Evolutionary conservation across 108 stramenopile genomes (phyloP).

Genomic region (Fistulifera pelliculosa): DNA sequence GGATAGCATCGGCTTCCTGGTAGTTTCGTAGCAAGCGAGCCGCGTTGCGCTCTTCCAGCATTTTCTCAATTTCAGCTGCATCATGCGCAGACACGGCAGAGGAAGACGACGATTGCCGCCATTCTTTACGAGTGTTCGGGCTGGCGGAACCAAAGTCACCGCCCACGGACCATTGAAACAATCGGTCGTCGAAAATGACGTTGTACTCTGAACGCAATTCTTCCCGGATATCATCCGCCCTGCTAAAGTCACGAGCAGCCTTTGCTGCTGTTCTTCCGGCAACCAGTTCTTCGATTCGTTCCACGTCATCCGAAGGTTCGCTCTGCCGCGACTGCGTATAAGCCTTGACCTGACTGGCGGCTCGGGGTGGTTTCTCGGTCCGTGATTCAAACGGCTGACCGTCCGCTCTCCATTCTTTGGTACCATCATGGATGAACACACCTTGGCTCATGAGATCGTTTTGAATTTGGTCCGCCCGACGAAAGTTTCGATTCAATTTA

Average conservation of each 20-base stretch:
- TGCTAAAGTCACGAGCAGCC: conserved; percentile 31
- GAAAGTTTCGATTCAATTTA: conserved; percentile 46
- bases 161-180: conserved; percentile 35
- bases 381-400: conserved; percentile 28
- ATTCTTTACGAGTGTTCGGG: conserved; percentile 46
- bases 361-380: not conserved
- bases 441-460: conserved; percentile 25
- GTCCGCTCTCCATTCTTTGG: conserved; percentile 57
- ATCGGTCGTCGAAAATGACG: conserved; percentile 44
- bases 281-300: not conserved
- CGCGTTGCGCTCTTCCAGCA: conserved; percentile 20
- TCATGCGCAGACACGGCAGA: conserved; percentile 26
- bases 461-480: conserved; percentile 51
- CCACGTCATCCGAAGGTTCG: not conserved
- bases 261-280: conserved; percentile 22
- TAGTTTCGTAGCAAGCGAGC: conserved; percentile 22
- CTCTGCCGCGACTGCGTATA: no score
- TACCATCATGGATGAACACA: conserved; percentile 48
- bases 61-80: conserved; percentile 41
- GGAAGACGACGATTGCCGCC: conserved; percentile 39
- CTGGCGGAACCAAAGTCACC: conserved; percentile 34
- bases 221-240: conserved; percentile 44
- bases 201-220: conserved; percentile 30
- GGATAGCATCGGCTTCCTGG: conserved; percentile 61
- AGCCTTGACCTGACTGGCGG: not conserved